phyloP scores from a whole-genome alignment of 495 filamentous ascomycete species.

The Rhizodiscina lignyota region DNA sequence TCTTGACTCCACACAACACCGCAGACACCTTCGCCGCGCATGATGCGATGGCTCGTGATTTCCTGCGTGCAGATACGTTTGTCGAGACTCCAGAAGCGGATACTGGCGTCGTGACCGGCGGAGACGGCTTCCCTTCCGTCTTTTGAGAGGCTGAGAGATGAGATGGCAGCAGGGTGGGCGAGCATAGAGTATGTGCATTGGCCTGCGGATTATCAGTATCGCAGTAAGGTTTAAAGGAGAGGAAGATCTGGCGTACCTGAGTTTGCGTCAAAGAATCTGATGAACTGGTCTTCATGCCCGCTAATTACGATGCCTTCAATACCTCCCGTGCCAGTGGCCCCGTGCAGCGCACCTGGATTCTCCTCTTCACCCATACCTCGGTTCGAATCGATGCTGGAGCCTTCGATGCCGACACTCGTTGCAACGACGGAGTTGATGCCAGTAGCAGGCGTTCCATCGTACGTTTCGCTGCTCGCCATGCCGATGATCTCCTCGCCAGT shows the following conservation, averaged over 20 bases:
- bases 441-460: slow-evolving; percentile 67
- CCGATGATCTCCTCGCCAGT: slow-evolving; percentile 79
- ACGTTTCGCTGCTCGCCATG: slow-evolving; percentile 88
- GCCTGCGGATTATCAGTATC: slow-evolving; percentile 32
- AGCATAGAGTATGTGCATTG: slow-evolving; percentile 99
- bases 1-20: slow-evolving; percentile 87
- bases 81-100: slow-evolving; percentile 96
- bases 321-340: slow-evolving; percentile 65
- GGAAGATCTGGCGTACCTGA: slow-evolving; percentile 52
- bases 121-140: slow-evolving; percentile 90
- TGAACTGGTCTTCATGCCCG: slow-evolving; percentile 88
- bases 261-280: slow-evolving; percentile 95
- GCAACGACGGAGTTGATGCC: slow-evolving; percentile 87
- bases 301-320: slow-evolving; percentile 87
- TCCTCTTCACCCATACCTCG: slow-evolving; percentile 48
- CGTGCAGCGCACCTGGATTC: slow-evolving; percentile 46
- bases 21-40: slow-evolving; percentile 92
- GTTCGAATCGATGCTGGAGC: slow-evolving; percentile 46
- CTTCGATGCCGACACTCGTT: slow-evolving; percentile 63
- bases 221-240: neutral
- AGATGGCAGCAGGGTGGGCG: slow-evolving; percentile 83
- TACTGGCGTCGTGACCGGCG: slow-evolving; percentile 82
- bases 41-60: slow-evolving; percentile 72
- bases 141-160: slow-evolving; percentile 74
- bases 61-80: slow-evolving; percentile 88